Evolutionary conservation across 192 early-diverging fungal genomes (phyloP).

Genomic region (Rhizoclosmatium sp.): DNA sequence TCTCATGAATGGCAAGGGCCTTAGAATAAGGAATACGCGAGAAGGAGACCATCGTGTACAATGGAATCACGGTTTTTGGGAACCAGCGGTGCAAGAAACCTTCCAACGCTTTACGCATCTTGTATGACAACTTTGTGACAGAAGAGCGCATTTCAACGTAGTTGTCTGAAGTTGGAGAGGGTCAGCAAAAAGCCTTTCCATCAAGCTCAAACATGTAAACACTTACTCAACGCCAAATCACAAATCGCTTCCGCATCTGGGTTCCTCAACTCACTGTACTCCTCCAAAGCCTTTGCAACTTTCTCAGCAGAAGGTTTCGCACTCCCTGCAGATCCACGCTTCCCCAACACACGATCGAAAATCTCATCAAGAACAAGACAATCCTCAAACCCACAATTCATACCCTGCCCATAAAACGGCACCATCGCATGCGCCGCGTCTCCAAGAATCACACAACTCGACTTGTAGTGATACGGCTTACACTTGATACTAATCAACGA

Average conservation of each 20-base stretch:
- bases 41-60: slow-evolving; percentile 98
- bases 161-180: slow-evolving; percentile 60
- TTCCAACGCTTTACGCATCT: slow-evolving; percentile 84
- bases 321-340: neutral
- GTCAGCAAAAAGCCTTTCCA: neutral
- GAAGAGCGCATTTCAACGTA: slow-evolving; percentile 92
- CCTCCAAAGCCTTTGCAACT: slow-evolving; percentile 70
- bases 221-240: slow-evolving; percentile 68
- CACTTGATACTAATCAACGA: slow-evolving; percentile 85
- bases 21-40: slow-evolving; percentile 86
- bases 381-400: slow-evolving; percentile 99
- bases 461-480: slow-evolving; percentile 85
- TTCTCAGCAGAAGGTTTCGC: slow-evolving; percentile 44
- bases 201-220: neutral
- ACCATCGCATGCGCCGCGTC: slow-evolving; percentile 99
- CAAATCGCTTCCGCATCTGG: slow-evolving; percentile 86
- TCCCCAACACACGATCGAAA: slow-evolving; percentile 45
- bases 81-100: slow-evolving; percentile 74
- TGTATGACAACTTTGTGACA: slow-evolving; percentile 77
- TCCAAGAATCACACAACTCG: slow-evolving; percentile 81
- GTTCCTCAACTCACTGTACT: slow-evolving; percentile 74
- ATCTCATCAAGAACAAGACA: slow-evolving; percentile 74
- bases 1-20: slow-evolving; percentile 42
- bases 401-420: slow-evolving; percentile 94
- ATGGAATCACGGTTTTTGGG: slow-evolving; percentile 78